A percentile compares a stretch with the other conserved stretches of the same genome.
These are phyloP conservation scores for bread wheat (Triticum aestivum) DNA, from an alignment of 176 grass and related monocot genomes.

Conservation along the genomic window IWGSC_CS_RefSeq_v2.1 NC_057802.1:472732622-472733121, in stretches of 20 bases:
- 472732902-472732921: neutral
- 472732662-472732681: conserved; percentile 3
- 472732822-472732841: neutral
- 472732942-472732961: neutral
- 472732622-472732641: neutral
- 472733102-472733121: neutral
- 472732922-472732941: neutral
- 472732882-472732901: neutral
- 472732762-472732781: neutral
- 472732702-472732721: conserved; percentile 12
- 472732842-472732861: neutral
- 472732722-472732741: neutral
- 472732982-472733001: neutral
- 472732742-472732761: conserved; percentile 12
- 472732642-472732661: conserved; percentile 2
- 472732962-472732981: neutral
- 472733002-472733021: neutral
- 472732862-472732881: no score
- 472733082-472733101: neutral
- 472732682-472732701: neutral
- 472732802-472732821: neutral
- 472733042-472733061: neutral
- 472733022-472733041: neutral
- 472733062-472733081: neutral
- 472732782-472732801: neutral